Percentiles rank a stretch among this genome's conserved stretches.
These are phyloP conservation scores for Spirogloea muscicola DNA, from an alignment of 139 green algal species.

Conservation along the genomic window DNA sequence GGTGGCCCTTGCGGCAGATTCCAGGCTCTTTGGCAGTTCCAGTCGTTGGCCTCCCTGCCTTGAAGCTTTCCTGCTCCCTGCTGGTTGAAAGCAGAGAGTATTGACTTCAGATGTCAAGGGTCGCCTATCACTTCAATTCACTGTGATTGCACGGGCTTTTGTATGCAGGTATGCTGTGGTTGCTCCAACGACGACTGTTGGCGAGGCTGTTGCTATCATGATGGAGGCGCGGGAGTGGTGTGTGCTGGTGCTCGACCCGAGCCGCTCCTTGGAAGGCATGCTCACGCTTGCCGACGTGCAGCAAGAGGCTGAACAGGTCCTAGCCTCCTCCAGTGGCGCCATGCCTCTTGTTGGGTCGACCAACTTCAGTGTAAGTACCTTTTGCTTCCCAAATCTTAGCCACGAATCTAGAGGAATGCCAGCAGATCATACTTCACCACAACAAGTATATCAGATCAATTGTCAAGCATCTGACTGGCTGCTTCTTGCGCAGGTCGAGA, in stretches of 20 bases:
- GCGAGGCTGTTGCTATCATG: constrained; percentile 28
- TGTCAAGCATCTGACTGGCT: not conserved
- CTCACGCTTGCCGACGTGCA: constrained; percentile 42
- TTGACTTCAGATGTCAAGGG: too few species aligned
- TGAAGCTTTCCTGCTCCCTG: too few species aligned
- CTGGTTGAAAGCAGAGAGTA: too few species aligned
- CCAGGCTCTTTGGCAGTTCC: too few species aligned
- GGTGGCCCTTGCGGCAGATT: constrained; percentile 21
- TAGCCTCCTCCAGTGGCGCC: too few species aligned
- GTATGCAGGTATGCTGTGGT: constrained; percentile 24
- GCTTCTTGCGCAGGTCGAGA: constrained; percentile 24
- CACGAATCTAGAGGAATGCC: too few species aligned
- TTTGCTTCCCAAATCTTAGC: too few species aligned
- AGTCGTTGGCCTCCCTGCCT: too few species aligned
- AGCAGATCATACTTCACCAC: not conserved
- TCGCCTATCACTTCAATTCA: too few species aligned
- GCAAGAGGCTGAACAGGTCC: constrained; percentile 24
- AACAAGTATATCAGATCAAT: not conserved
- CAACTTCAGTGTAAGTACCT: not conserved
- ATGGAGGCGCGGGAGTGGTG: constrained; percentile 22
- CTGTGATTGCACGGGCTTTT: too few species aligned
- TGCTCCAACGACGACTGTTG: constrained; percentile 26
- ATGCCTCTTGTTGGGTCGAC: not conserved
- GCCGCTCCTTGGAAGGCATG: constrained; percentile 7
- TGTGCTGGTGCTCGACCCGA: constrained; percentile 21